Evolutionary conservation across 176 grass and related monocot species (phyloP), one percentile per base, ranked within the genome.

Genomic region (Cenchrus purpureus): DNA sequence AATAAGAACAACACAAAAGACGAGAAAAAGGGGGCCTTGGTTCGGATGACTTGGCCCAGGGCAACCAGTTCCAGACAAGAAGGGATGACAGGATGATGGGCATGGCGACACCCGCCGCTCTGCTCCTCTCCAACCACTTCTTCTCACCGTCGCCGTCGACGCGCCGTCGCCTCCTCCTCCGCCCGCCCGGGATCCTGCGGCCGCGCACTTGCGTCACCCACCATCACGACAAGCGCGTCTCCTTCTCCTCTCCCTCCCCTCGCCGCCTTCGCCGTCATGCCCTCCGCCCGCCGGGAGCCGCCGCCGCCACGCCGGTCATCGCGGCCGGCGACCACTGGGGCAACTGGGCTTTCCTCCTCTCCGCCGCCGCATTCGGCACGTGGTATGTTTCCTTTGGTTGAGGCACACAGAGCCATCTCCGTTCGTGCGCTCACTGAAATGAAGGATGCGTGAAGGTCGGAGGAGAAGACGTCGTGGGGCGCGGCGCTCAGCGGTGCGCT

Each of bases 301-400:
- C 65, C 43, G 83, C 85, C 43, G 83, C 87, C 12, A 9, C 76
- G 2, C 55, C 56, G 62, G 29, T 70, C 87, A 91, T 97, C 86
- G 85, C 86, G 45, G 80, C 95, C 15, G 16, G 76, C 67, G 92
- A 97, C 83, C 92, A 97, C 63, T 97, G 95, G 95, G 86, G 90
- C 56, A 92, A 83, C 68, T 97, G 95, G 92, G 87, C 95, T 10
- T 87, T 87, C 80, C 92, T 97, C 83, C 91, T 97, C 88, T 90
- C 92, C 73, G 84, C 86, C 79, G 92, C 91, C 12, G 90, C 95
- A 40, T 97, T 97, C 90, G 95, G 95, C 76, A 90, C 91, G 79
- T 97, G 95, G 92, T 96, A 74, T 5, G 69, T 57, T 20, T 58
- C 56, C 56, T 7, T 20, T 58, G 37, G 3, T 2, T 4, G 37